Base-by-base conservation (phyloP, 257 asterid genomes). In the Scutellaria barbata region DNA sequence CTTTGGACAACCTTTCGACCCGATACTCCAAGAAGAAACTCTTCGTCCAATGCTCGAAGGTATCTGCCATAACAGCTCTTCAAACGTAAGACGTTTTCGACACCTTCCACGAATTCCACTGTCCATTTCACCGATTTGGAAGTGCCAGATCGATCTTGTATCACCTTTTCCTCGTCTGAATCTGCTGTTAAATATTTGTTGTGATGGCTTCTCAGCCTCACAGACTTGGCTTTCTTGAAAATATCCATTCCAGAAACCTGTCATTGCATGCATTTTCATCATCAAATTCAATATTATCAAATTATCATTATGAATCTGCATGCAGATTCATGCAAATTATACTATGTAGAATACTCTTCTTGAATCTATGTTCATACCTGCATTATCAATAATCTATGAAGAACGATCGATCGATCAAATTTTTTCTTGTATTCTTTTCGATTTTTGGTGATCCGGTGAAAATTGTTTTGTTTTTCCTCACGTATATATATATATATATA, bases 231-330 rank as follows among this genome's bases (percentile, higher is more conserved):
- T 30, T 76, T 85, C 62, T 63, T 65, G 84, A 92, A 90, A 74
- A 92, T 81, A 3, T 90, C 96, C 95, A 92, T 88, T 20, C 86
- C 90, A 12, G 94, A 78, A 41, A 66, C 80, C 95, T 89, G 84
- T 37, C 58, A 71, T 66, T 4, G 6, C 41, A 56, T 22, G 25
- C 25, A 22, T n/a, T 25, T 0, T 1, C 10, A 42, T 41, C 9
- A 10, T 5, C 63, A 17, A 12, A 39, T 37, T 11, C 7, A 10
- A 10, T 42, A 3, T 16, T 33, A 50, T 46, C 3, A 5, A 13
- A 30, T 13, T 0, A 43, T 17, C 54, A 35, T 37, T 6, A n/a
- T 6, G 3, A 10, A 42, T 42, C 46, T 42, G 10, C 47, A 42
- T 42, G 47, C 47, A 42, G 8, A 42, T 10, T 30, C 35, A 30